Conservation (phyloP, 352 stramenopile genomes). For the Phytopythium mirpurense region DNA sequence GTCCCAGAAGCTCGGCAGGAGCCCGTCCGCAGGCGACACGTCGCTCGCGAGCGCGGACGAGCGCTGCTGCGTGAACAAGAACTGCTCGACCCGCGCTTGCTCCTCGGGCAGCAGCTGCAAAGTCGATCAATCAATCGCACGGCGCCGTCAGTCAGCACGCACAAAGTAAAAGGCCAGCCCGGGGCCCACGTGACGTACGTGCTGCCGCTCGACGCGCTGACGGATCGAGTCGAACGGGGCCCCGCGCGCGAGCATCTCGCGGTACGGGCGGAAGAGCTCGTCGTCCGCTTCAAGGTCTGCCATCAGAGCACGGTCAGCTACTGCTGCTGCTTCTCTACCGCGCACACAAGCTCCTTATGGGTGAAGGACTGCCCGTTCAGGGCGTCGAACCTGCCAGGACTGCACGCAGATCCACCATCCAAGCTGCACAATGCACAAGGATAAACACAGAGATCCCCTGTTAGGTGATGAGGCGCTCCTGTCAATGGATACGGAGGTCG, state of each 20-base stretch:
- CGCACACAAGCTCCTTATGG: no score
- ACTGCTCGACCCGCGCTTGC: constrained; percentile 42
- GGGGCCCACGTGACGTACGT: constrained; percentile 20
- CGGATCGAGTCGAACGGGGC: constrained; percentile 58
- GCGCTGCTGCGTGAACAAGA: constrained; percentile 36
- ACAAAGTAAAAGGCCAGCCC: neutral
- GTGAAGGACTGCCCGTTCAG: no score
- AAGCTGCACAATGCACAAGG: no score
- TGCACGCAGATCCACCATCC: constrained; percentile 40
- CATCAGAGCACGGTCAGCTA: constrained; percentile 8
- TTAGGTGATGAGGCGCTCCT: no score
- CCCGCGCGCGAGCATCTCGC: constrained; percentile 53
- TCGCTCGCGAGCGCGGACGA: constrained; percentile 15
- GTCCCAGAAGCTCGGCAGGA: constrained; percentile 51
- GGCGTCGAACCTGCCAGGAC: constrained; percentile 27
- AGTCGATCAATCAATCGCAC: no score
- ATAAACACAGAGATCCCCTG: no score
- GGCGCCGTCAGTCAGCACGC: neutral
- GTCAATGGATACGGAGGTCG: no score
- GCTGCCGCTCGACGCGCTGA: constrained; percentile 66
- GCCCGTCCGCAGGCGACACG: constrained; percentile 17
- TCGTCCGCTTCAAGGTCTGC: constrained; percentile 40
- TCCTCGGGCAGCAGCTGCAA: constrained; percentile 26
- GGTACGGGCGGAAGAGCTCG: constrained; percentile 48
- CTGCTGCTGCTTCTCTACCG: no score